Base-by-base conservation (phyloP, 164 flowering plant genomes). In the grape (Vitis vinifera) region DNA sequence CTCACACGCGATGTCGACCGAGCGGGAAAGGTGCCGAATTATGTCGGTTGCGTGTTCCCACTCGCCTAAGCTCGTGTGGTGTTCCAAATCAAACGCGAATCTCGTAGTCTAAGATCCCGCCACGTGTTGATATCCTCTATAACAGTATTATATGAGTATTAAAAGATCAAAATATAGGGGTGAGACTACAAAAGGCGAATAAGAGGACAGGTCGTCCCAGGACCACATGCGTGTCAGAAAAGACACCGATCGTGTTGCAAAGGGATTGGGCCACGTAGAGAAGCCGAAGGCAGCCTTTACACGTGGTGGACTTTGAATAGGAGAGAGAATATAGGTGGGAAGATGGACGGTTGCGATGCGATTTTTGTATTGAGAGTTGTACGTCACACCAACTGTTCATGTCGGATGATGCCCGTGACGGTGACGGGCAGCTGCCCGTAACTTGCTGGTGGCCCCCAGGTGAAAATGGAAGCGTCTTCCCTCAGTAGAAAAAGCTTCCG, bases 171-270 rank as follows among this genome's bases (percentile, higher is more conserved):
- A 61, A 58, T 29, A 44, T 51, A 52, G 29, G 58, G 59, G n/a
- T 48, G 66, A 59, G 51, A 55, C 64, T n/a, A 17, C 52, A 9
- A 65, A 23, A 27, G 29, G 70, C 55, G 58, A 63, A 13, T 63
- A 17, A 48, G 15, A 5, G 59, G 50, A 37, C n/a, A 3, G 63
- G 63, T 62, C 51, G 63, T 49, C 55, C 9, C 67, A 74, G 82
- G 83, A 81, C 87, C 93, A 91, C 91, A 91, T 86, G 88, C 90
- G 90, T 87, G 91, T 85, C 90, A 80, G 80, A 56, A 79, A 80
- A 82, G 75, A 66, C 29, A 13, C 44, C 0, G 14, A 11, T 23
- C 77, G 86, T 84, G 92, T 66, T 58, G 16, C 0, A 0, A 11
- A 48, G 1, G 51, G 0, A 88, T 85, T 89, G 80, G 84, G 1